phyloP scores from a whole-genome alignment of 2,329 filamentous ascomycete species.

The Colletotrichum tabaci region DNA sequence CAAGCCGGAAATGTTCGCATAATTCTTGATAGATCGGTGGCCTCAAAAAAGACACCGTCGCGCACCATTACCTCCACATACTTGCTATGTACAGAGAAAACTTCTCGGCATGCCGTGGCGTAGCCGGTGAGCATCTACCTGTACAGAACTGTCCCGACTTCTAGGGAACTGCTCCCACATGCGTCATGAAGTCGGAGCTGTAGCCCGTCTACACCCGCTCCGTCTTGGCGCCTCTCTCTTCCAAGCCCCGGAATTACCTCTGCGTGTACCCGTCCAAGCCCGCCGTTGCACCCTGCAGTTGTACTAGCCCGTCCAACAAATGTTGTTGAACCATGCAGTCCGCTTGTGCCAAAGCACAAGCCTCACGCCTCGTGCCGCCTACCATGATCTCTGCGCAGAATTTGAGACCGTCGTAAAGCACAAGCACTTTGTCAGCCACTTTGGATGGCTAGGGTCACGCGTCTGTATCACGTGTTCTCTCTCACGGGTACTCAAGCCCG shows the following conservation, averaged over 20 bases:
- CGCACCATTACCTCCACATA: not conserved
- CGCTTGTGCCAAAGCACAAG: slow-evolving; percentile 50
- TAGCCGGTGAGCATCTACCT: slow-evolving; percentile 58
- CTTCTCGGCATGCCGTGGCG: slow-evolving; percentile 47
- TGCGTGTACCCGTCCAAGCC: too few species aligned
- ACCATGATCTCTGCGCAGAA: slow-evolving; percentile 50
- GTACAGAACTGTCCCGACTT: slow-evolving; percentile 57
- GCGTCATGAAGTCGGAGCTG: slow-evolving; percentile 58
- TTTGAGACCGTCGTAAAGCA: too few species aligned
- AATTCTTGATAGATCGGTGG: not conserved
- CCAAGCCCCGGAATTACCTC: slow-evolving; percentile 48
- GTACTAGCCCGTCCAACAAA: too few species aligned
- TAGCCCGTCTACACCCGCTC: slow-evolving; percentile 60
- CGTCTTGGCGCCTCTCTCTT: slow-evolving; percentile 54
- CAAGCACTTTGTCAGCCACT: too few species aligned
- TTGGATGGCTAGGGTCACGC: too few species aligned
- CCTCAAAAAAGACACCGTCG: not conserved
- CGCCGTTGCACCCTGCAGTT: too few species aligned
- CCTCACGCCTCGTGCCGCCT: slow-evolving; percentile 57
- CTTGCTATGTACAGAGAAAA: not conserved
- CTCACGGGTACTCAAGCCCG: too few species aligned
- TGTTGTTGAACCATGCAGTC: too few species aligned
- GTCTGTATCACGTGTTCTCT: too few species aligned
- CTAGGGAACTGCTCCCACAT: slow-evolving; percentile 60
- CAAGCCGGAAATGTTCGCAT: not conserved